Conservation (phyloP, 345 rosid species). For the Rhizophora apiculata region DNA sequence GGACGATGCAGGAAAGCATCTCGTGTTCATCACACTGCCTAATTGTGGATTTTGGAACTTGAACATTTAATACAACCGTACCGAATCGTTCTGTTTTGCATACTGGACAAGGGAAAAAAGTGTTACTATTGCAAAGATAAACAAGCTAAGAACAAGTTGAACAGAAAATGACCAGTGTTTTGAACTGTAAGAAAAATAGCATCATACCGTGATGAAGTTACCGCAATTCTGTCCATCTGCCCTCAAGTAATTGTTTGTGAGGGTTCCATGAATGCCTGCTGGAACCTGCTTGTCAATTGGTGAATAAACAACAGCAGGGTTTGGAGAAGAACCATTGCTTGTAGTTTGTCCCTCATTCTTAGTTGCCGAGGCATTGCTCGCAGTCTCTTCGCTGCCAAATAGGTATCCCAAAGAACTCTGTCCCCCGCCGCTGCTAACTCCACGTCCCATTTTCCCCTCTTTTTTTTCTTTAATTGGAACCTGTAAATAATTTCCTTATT, state of each 20-base stretch:
- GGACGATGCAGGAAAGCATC: too few species aligned
- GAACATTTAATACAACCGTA: neutral
- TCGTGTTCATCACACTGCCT: too few species aligned
- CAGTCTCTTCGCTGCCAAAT: constrained; percentile 16
- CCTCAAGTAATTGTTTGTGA: constrained; percentile 27
- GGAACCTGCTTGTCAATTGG: constrained; percentile 17
- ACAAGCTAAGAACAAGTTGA: neutral
- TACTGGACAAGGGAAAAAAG: neutral
- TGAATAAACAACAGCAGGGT: constrained; percentile 10
- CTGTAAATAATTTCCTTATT: neutral
- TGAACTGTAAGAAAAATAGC: neutral
- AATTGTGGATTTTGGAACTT: too few species aligned
- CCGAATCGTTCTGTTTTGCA: neutral
- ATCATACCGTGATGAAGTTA: constrained; percentile 31
- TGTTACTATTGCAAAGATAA: neutral
- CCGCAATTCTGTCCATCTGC: constrained; percentile 34
- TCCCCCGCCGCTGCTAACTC: constrained; percentile 35
- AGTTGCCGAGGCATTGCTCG: neutral
- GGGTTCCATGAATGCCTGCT: constrained; percentile 23
- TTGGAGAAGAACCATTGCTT: neutral
- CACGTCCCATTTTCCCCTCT: constrained; percentile 23
- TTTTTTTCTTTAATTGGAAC: neutral
- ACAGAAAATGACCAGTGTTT: too few species aligned
- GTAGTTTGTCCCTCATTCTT: neutral
- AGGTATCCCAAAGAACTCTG: constrained; percentile 34